Conservation (phyloP, 257 asterid species). For the Solanum sitiens region DNA sequence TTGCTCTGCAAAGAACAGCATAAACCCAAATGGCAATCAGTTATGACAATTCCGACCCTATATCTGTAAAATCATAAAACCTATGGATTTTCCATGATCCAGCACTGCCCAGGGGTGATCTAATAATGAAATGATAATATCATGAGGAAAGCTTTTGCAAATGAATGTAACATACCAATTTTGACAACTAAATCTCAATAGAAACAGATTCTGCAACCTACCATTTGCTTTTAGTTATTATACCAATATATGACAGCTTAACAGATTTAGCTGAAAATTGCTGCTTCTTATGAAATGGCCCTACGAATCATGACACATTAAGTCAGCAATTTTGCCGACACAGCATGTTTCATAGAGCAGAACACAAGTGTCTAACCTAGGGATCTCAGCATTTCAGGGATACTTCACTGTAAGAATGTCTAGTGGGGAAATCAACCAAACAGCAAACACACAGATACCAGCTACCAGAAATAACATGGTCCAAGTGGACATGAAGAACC, state of each 20-base stretch:
- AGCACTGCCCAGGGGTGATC: background rate
- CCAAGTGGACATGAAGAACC: background rate
- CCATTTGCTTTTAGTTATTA: background rate
- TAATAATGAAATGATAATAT: background rate
- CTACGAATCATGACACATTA: background rate
- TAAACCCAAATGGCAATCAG: conserved; percentile 9
- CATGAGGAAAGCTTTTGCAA: background rate
- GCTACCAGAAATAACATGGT: background rate
- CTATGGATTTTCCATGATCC: background rate
- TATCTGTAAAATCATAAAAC: background rate
- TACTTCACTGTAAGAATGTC: background rate
- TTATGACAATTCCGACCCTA: background rate
- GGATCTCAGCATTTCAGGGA: background rate
- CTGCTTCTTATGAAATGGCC: background rate
- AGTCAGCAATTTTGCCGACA: background rate
- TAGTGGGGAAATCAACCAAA: background rate
- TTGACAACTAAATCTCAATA: background rate
- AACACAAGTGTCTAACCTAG: background rate
- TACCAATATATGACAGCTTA: background rate
- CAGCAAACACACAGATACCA: background rate
- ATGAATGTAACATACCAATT: background rate
- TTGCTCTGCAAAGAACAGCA: conserved; percentile 66
- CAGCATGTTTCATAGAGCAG: background rate
- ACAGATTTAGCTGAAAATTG: background rate
- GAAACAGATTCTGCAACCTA: background rate